phyloP scores from a whole-genome alignment of 192 early-diverging fungal species.

The Coemansia sp. region DNA sequence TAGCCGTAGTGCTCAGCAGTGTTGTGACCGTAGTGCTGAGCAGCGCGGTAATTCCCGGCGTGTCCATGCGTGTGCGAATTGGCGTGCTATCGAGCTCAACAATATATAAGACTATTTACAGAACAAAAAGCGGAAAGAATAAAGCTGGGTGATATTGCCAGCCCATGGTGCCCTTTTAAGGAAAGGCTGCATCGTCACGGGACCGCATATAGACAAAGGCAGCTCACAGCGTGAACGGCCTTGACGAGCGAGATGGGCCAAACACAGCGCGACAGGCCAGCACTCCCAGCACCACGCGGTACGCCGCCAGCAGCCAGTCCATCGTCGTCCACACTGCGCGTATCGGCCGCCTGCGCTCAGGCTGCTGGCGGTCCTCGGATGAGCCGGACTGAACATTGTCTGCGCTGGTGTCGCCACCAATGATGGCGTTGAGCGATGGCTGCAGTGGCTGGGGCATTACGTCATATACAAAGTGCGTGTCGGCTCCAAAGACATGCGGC shows the following conservation, averaged over 20 bases:
- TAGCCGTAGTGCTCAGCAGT: neutral
- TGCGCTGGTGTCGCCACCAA: neutral
- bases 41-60: neutral
- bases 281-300: slow-evolving; percentile 37
- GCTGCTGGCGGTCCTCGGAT: neutral
- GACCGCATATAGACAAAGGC: neutral
- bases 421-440: neutral
- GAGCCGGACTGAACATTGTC: neutral
- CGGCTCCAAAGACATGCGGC: slow-evolving; percentile 30
- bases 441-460: slow-evolving; percentile 8
- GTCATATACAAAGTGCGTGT: slow-evolving; percentile 8
- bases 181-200: neutral
- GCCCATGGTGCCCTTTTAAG: neutral
- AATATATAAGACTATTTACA: neutral
- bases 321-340: slow-evolving; percentile 38
- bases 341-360: neutral
- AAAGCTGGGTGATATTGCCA: too few relatives aligned
- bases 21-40: neutral
- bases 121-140: neutral
- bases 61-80: neutral
- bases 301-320: slow-evolving; percentile 47
- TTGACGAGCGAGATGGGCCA: slow-evolving; percentile 32
- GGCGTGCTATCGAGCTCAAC: too few relatives aligned
- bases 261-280: slow-evolving; percentile 41
- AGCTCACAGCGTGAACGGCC: slow-evolving; percentile 18